These are phyloP conservation scores for Tetracentron sinense DNA, from an alignment of 164 flowering plant species.

Conservation along the genomic window DNA sequence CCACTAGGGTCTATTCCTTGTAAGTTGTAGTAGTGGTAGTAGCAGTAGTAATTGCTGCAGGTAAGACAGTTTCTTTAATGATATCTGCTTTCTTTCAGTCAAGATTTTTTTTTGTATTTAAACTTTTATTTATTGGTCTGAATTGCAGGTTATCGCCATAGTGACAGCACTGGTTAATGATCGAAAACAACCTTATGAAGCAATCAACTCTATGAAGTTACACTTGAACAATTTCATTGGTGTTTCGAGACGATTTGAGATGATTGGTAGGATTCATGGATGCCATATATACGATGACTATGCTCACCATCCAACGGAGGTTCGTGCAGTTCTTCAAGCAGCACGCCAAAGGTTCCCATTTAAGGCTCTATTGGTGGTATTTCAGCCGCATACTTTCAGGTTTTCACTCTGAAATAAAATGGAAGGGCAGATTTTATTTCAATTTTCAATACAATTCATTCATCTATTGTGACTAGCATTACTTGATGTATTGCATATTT, in stretches of 20 bases:
- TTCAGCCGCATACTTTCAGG: constrained; percentile 55
- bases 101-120: too few relatives aligned
- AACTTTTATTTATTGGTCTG: neutral
- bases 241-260: constrained; percentile 43
- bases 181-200: constrained; percentile 13
- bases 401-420: constrained; percentile 11
- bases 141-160: constrained; percentile 38
- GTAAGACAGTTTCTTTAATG: too few relatives aligned
- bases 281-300: constrained; percentile 48
- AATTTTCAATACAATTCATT: constrained; percentile 3
- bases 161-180: constrained; percentile 21
- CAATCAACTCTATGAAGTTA: constrained; percentile 16
- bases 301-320: constrained; percentile 54
- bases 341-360: constrained; percentile 37
- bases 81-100: too few relatives aligned
- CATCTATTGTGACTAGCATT: neutral
- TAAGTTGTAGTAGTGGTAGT: too few relatives aligned
- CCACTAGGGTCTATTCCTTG: too few relatives aligned
- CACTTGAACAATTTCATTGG: constrained; percentile 36
- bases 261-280: constrained; percentile 27
- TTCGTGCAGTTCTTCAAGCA: constrained; percentile 42
- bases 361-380: constrained; percentile 31
- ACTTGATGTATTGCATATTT: neutral
- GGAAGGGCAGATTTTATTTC: constrained; percentile 5
- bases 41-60: too few relatives aligned